A percentile compares a stretch with the other conserved stretches of the same genome.
These are phyloP conservation scores for Triticum monococcum DNA, from an alignment of 176 grass and related monocot species.

Conservation along the genomic window DNA sequence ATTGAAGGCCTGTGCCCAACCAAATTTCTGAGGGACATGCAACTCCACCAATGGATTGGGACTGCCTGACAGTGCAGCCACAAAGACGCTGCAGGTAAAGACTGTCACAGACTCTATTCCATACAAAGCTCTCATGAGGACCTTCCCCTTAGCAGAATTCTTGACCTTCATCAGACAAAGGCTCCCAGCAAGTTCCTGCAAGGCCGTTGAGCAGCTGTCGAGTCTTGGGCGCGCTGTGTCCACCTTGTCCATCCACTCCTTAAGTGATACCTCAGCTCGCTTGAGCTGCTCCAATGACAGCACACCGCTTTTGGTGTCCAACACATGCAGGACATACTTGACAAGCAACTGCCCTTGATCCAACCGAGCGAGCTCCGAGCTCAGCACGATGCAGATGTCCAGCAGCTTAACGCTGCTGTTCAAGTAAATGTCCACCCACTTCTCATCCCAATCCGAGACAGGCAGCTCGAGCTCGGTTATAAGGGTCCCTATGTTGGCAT, in stretches of 20 bases:
- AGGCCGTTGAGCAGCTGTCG: slow-evolving; percentile 43
- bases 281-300: slow-evolving; percentile 52
- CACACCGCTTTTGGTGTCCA: slow-evolving; percentile 21
- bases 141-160: slow-evolving; percentile 74
- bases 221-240: slow-evolving; percentile 46
- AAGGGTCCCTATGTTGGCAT: slow-evolving; percentile 51
- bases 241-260: slow-evolving; percentile 56
- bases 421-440: slow-evolving; percentile 86
- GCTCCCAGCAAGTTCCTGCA: slow-evolving; percentile 58
- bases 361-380: slow-evolving; percentile 70
- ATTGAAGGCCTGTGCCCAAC: slow-evolving; percentile 67
- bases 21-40: slow-evolving; percentile 62
- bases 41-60: slow-evolving; percentile 49
- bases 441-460: slow-evolving; percentile 85
- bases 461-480: slow-evolving; percentile 76
- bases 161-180: slow-evolving; percentile 66
- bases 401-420: slow-evolving; percentile 80
- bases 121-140: slow-evolving; percentile 71
- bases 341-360: slow-evolving; percentile 78
- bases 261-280: slow-evolving; percentile 41
- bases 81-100: slow-evolving; percentile 53
- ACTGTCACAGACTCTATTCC: slow-evolving; percentile 67
- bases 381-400: slow-evolving; percentile 71
- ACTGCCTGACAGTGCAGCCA: slow-evolving; percentile 50
- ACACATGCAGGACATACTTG: slow-evolving; percentile 59